Evolutionary conservation across 805 yeast genomes (phyloP).

Genomic region (Pichia membranifaciens): DNA sequence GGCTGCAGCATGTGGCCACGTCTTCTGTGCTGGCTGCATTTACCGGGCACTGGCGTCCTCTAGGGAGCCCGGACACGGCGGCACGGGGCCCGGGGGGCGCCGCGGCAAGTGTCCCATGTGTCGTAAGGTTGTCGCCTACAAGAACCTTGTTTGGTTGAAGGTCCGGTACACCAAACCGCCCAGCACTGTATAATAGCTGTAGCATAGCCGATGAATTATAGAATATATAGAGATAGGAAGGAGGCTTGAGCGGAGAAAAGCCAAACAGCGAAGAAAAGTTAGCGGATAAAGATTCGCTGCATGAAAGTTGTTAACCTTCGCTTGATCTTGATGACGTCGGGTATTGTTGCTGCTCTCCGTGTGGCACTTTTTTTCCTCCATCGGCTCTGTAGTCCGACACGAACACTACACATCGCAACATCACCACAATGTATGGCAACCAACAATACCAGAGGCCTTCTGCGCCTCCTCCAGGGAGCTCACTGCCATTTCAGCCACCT

Average conservation of each 20-base stretch:
- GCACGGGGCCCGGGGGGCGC: neutral
- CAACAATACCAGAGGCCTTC: conserved; percentile 2
- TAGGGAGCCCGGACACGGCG: conserved; percentile 22
- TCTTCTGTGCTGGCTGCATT: conserved; percentile 48
- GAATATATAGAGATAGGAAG: too few relatives aligned
- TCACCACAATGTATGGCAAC: neutral
- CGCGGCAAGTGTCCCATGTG: conserved; percentile 32
- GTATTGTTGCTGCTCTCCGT: too few relatives aligned
- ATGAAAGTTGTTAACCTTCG: neutral
- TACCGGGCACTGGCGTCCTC: conserved; percentile 46
- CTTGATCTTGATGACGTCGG: too few relatives aligned
- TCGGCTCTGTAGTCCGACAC: too few relatives aligned
- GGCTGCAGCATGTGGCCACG: conserved; percentile 53
- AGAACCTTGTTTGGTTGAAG: conserved; percentile 29
- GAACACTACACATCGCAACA: too few relatives aligned
- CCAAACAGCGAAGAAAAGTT: too few relatives aligned
- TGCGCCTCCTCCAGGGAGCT: conserved; percentile 7
- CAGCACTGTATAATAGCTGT: neutral
- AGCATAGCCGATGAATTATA: too few relatives aligned
- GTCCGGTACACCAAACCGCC: conserved; percentile 14
- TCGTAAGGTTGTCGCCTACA: conserved; percentile 26
- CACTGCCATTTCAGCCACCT: neutral
- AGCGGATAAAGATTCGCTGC: neutral
- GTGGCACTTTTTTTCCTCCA: too few relatives aligned
- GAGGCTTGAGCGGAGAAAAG: too few relatives aligned